phyloP scores from a whole-genome alignment of 768 basidiomycete genomes.

The Collybia sordida region DNA sequence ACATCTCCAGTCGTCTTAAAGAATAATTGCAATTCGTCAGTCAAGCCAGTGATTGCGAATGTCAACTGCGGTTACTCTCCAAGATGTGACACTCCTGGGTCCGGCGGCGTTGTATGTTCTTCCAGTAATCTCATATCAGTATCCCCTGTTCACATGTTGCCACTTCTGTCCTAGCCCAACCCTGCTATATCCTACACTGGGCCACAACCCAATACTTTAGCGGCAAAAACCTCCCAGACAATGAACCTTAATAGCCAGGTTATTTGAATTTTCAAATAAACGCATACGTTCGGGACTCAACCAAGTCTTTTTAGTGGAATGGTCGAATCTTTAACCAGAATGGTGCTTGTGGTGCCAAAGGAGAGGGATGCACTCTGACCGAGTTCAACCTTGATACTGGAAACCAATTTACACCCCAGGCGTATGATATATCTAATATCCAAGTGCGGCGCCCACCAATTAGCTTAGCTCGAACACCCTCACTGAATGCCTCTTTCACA shows the following conservation, averaged over 20 bases:
- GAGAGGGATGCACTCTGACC: conserved; percentile 37
- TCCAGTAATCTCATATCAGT: not conserved
- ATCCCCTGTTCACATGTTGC: not conserved
- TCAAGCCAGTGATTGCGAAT: conserved; percentile 36
- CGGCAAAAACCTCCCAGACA: conserved; percentile 23
- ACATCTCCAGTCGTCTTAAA: conserved; percentile 27
- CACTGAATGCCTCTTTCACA: not conserved
- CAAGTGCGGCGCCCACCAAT: conserved; percentile 11
- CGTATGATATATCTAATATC: conserved; percentile 45
- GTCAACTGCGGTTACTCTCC: conserved; percentile 41
- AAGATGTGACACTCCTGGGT: conserved; percentile 32
- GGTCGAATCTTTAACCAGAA: conserved; percentile 40
- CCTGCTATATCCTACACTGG: conserved; percentile 33
- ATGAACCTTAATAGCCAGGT: conserved; percentile 29
- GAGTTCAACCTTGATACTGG: conserved; percentile 41
- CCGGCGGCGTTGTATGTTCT: conserved; percentile 27
- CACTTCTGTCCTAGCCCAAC: conserved; percentile 19
- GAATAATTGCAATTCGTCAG: conserved; percentile 29
- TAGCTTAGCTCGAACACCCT: too few species aligned
- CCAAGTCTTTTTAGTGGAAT: conserved; percentile 30
- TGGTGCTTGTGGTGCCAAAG: conserved; percentile 32
- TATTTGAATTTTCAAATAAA: not conserved
- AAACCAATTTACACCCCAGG: conserved; percentile 25
- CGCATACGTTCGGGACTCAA: too few species aligned
- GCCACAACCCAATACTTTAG: conserved; percentile 29